These are phyloP conservation scores for Anisodus acutangulus DNA, from an alignment of 257 asterid genomes.

Conservation along the genomic window DNA sequence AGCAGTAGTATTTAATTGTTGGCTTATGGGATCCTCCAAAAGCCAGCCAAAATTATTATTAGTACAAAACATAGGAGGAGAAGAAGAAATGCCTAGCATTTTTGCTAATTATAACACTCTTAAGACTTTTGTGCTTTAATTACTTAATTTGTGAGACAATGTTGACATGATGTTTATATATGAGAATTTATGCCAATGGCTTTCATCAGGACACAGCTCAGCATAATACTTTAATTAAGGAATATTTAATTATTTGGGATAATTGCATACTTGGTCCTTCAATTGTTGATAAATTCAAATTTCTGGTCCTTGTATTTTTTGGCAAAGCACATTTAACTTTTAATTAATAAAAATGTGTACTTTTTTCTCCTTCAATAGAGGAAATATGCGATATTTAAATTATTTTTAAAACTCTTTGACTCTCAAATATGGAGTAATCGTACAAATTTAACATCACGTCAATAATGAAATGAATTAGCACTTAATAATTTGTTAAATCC, in stretches of 20 bases:
- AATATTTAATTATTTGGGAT: background rate
- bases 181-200: background rate
- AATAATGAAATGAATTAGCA: too few species aligned
- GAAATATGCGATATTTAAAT: too few species aligned
- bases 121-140: background rate
- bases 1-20: background rate
- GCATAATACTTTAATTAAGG: background rate
- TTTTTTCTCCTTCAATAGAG: too few species aligned
- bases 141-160: background rate
- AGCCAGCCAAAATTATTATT: conserved; percentile 4
- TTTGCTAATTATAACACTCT: background rate
- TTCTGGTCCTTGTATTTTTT: background rate
- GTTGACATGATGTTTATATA: conserved; percentile 4
- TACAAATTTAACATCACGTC: too few species aligned
- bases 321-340: background rate
- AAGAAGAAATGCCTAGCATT: conserved; percentile 8
- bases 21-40: conserved; percentile 15
- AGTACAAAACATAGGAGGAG: background rate
- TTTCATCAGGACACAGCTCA: background rate
- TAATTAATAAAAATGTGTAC: too few species aligned
- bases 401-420: too few species aligned
- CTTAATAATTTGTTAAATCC: too few species aligned
- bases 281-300: background rate
- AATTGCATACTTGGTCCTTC: background rate
- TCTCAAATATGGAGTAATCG: too few species aligned